These are phyloP conservation scores for Teunomyces kruisii DNA, from an alignment of 805 yeast species.

Conservation along the genomic window DNA sequence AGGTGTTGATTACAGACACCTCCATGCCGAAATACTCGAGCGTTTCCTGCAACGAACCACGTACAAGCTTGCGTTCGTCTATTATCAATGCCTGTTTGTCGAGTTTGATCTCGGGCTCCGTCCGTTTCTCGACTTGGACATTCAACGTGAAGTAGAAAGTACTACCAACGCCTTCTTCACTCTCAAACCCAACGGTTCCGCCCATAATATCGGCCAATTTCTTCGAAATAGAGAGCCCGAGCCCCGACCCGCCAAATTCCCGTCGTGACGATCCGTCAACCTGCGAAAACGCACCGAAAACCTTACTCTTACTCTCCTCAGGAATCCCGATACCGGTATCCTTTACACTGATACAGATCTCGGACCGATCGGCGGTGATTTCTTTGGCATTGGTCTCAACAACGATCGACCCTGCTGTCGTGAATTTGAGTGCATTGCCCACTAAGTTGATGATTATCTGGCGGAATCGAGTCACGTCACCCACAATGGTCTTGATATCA, in stretches of 20 bases:
- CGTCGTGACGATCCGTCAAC: conserved; percentile 56
- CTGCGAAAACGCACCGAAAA: conserved; percentile 54
- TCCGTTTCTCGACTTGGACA: conserved; percentile 24
- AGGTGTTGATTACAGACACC: conserved; percentile 20
- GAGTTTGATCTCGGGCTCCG: conserved; percentile 18
- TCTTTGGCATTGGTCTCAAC: conserved; percentile 33
- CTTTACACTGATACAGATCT: conserved; percentile 38
- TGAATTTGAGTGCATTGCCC: conserved; percentile 56
- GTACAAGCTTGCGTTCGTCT: conserved; percentile 29
- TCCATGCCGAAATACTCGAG: conserved; percentile 35
- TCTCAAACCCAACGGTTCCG: conserved; percentile 46
- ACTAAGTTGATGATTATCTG: conserved; percentile 52
- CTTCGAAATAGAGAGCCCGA: conserved; percentile 50
- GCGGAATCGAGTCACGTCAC: conserved; percentile 51
- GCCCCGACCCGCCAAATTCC: conserved; percentile 53
- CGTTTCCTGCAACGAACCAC: conserved; percentile 30
- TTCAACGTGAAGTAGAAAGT: conserved; percentile 41
- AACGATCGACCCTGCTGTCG: conserved; percentile 42
- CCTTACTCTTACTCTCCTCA: conserved; percentile 39
- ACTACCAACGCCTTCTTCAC: conserved; percentile 47
- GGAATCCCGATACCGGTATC: conserved; percentile 60
- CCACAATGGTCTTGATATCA: conserved; percentile 36
- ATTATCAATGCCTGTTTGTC: conserved; percentile 26
- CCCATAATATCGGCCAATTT: conserved; percentile 50
- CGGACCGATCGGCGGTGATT: conserved; percentile 31